phyloP scores from a whole-genome alignment of 228 moss, liverwort and hornwort genomes.

The Sphagnum magellanicum region DNA sequence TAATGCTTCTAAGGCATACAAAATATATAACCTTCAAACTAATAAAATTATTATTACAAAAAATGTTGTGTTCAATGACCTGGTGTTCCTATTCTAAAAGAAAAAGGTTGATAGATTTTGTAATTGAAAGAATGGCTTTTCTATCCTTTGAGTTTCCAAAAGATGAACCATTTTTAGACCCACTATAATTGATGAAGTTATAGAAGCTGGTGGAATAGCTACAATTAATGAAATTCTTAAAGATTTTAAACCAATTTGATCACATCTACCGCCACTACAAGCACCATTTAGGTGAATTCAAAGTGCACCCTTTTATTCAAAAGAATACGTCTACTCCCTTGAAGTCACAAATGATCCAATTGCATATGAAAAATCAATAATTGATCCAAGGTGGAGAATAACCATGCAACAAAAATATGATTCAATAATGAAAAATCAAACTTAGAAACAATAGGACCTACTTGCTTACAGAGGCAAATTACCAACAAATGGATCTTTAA shows the following conservation, averaged over 20 bases:
- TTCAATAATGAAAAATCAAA: neutral
- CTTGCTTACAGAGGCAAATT: neutral
- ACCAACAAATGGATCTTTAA: constrained; percentile 3
- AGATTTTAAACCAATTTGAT: no score
- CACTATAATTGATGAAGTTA: no score
- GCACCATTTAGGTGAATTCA: neutral
- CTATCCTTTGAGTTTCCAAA: no score
- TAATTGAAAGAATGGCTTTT: neutral
- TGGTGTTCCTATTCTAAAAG: no score
- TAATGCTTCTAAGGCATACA: neutral
- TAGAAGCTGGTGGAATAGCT: no score
- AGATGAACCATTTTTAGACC: no score
- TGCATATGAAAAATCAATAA: neutral
- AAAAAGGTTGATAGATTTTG: no score
- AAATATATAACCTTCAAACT: neutral
- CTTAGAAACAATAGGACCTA: neutral
- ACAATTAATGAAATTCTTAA: no score
- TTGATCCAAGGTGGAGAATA: neutral
- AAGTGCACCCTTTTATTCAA: no score
- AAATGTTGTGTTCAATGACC: neutral
- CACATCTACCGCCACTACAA: no score
- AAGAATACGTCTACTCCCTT: neutral
- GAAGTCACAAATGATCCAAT: neutral
- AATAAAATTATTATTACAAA: neutral
- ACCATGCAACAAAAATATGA: constrained; percentile 1